Conservation (phyloP, 495 filamentous ascomycete genomes). For the Penicillium roqueforti region DNA sequence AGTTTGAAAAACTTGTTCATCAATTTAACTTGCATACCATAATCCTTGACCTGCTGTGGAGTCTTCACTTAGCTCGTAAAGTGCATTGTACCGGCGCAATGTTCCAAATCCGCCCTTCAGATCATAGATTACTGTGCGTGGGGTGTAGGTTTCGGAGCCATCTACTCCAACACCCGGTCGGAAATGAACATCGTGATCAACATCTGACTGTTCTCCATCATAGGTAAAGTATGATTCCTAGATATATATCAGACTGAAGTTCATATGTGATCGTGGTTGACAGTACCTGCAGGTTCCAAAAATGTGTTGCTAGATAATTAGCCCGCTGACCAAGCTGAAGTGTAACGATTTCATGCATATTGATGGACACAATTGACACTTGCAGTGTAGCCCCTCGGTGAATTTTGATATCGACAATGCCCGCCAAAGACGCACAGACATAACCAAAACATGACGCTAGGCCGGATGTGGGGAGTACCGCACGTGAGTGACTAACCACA, state of each 20-base stretch:
- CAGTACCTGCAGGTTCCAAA: constrained; percentile 89
- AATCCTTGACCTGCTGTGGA: constrained; percentile 46
- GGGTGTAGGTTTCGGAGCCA: constrained; percentile 86
- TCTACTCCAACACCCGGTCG: constrained; percentile 73
- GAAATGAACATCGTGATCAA: constrained; percentile 94
- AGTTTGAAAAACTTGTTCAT: neutral
- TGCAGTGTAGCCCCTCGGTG: neutral
- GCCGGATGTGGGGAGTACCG: constrained; percentile 1
- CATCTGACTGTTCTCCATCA: constrained; percentile 57
- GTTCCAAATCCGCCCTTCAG: constrained; percentile 89
- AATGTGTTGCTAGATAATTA: constrained; percentile 96
- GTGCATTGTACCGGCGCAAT: constrained; percentile 77
- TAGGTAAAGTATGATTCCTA: constrained; percentile 98
- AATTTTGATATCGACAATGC: constrained; percentile 7
- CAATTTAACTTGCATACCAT: constrained; percentile 47
- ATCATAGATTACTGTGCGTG: constrained; percentile 90
- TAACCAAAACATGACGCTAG: constrained; percentile 13
- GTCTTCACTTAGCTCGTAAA: constrained; percentile 70
- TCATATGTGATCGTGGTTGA: neutral
- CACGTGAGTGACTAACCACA: constrained; percentile 17
- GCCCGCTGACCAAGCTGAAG: constrained; percentile 87
- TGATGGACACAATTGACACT: constrained; percentile 2
- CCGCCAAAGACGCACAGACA: constrained; percentile 18
- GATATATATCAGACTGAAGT: constrained; percentile 16
- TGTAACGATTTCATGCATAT: constrained; percentile 95